Conservation (phyloP, 2,329 filamentous ascomycete genomes). For the Orbilia blumenaviensis region DNA sequence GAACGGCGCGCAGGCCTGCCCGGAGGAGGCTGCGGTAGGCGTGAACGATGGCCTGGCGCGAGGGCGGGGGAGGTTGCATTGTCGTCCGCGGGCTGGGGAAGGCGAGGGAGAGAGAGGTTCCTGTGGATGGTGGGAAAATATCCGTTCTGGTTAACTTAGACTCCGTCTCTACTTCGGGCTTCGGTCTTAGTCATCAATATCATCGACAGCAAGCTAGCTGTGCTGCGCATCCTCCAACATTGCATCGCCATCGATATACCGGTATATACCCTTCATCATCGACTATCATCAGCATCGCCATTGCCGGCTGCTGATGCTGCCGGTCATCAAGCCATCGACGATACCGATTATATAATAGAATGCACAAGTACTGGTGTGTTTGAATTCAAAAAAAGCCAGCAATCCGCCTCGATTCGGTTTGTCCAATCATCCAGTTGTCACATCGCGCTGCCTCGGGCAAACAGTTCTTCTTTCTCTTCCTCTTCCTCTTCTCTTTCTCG, state of each 20-base stretch:
- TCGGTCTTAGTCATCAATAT: neutral
- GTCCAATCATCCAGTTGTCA: conserved; percentile 16
- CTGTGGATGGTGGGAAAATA: neutral
- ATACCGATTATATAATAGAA: too few relatives aligned
- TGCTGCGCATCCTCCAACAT: neutral
- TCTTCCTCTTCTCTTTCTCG: neutral
- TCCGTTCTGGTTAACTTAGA: neutral
- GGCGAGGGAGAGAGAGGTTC: neutral
- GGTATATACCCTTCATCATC: too few relatives aligned
- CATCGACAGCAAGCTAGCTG: neutral
- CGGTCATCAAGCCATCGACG: neutral
- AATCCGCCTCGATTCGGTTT: conserved; percentile 19
- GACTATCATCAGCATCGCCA: neutral
- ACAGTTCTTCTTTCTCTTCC: neutral
- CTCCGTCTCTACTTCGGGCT: too few relatives aligned
- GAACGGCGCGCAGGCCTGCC: conserved; percentile 73
- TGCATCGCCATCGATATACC: neutral
- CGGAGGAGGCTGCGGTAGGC: conserved; percentile 78
- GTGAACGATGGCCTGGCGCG: conserved; percentile 65
- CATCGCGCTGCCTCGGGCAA: conserved; percentile 1
- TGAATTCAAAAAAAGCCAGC: neutral
- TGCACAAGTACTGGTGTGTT: neutral
- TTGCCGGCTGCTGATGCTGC: neutral
- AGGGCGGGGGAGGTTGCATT: conserved; percentile 12
- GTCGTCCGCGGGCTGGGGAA: neutral